Conservation (phyloP, 108 stramenopile species). For the Mediolabrus comicus region DNA sequence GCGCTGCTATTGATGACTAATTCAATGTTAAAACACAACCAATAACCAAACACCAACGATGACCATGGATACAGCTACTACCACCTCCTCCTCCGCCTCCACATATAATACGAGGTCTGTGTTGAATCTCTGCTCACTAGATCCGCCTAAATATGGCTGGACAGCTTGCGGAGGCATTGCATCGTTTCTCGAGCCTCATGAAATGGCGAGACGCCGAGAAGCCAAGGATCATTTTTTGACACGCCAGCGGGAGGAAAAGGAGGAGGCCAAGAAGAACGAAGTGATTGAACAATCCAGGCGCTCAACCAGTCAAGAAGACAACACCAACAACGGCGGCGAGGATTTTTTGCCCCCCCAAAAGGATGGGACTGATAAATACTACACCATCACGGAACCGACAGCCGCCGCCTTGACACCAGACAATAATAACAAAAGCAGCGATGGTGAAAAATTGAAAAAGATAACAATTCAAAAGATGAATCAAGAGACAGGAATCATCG, state of each 20-base stretch:
- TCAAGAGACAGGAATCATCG: slow-evolving; percentile 34
- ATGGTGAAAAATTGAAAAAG: slow-evolving; percentile 6
- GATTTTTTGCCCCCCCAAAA: not conserved
- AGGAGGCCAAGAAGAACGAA: not conserved
- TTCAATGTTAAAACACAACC: too few relatives aligned
- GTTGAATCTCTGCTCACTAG: slow-evolving; percentile 55
- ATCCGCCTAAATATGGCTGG: slow-evolving; percentile 84
- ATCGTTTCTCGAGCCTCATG: slow-evolving; percentile 66
- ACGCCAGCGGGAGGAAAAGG: not conserved
- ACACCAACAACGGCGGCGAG: slow-evolving; percentile 16
- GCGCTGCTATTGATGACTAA: too few relatives aligned
- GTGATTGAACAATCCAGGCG: not conserved
- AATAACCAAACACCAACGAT: not conserved
- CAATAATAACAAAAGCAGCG: not conserved
- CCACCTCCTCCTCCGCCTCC: too few relatives aligned
- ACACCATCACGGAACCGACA: not conserved
- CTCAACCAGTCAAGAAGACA: not conserved
- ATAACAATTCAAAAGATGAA: slow-evolving; percentile 13
- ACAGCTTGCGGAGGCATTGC: slow-evolving; percentile 71
- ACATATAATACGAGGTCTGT: not conserved
- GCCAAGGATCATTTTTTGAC: slow-evolving; percentile 15
- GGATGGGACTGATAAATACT: not conserved
- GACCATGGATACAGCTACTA: too few relatives aligned
- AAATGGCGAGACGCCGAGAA: slow-evolving; percentile 30
- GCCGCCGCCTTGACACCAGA: not conserved